Conservation (phyloP, 2,329 filamentous ascomycete genomes). For the Aureobasidium melanogenum region DNA sequence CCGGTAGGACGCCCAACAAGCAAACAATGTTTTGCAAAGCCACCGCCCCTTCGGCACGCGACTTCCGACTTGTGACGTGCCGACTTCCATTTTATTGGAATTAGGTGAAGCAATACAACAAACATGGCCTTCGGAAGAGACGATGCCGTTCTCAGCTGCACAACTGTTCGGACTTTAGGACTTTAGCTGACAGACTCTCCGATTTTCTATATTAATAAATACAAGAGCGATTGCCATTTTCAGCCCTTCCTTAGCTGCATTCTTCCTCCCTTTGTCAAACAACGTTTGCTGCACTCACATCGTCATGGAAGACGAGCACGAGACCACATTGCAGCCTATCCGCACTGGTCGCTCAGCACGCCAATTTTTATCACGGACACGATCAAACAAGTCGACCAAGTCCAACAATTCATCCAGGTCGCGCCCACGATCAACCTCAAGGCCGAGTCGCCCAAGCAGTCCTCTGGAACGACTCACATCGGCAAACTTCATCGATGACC, state of each 20-base stretch:
- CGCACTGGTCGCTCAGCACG: conserved; percentile 10
- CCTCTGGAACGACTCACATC: conserved; percentile 23
- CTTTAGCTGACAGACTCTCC: background rate
- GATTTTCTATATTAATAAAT: background rate
- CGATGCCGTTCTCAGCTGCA: background rate
- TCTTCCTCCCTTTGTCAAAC: background rate
- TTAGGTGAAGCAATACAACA: conserved; percentile 2
- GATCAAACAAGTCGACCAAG: background rate
- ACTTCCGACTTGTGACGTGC: conserved; percentile 6
- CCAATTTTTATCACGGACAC: background rate
- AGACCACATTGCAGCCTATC: conserved; percentile 8
- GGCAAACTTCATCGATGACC: conserved; percentile 27
- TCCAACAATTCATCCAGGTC: background rate
- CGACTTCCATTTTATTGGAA: background rate
- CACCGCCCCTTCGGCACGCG: conserved; percentile 27
- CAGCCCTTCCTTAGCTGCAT: background rate
- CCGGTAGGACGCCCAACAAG: background rate
- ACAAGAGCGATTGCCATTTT: background rate
- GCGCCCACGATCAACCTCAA: conserved; percentile 17
- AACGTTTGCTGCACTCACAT: background rate
- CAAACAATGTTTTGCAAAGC: conserved; percentile 6
- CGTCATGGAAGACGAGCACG: conserved; percentile 10
- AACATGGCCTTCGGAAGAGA: background rate
- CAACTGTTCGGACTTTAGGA: background rate
- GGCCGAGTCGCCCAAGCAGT: conserved; percentile 12